phyloP scores from a whole-genome alignment of 495 filamentous ascomycete genomes.

The Geoglossum glabrum region DNA sequence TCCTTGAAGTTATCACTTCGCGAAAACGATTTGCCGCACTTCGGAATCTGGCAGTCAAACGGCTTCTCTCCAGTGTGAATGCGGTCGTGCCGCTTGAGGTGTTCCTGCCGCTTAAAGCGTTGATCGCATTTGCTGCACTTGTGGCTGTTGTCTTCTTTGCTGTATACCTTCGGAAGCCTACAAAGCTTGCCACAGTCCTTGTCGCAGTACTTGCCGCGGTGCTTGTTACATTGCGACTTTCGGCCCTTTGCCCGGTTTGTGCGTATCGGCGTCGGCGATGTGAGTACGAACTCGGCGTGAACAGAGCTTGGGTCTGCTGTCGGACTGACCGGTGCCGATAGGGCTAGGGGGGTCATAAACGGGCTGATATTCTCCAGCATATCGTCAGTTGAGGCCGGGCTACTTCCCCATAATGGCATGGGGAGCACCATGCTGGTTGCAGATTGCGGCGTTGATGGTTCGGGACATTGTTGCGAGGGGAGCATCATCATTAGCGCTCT shows the following conservation, averaged over 20 bases:
- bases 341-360: neutral
- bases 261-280: neutral
- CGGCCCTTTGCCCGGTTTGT: neutral
- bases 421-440: neutral
- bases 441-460: constrained; percentile 1
- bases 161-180: neutral
- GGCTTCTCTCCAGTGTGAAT: neutral
- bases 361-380: neutral
- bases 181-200: constrained; percentile 1
- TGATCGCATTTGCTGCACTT: neutral
- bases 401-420: neutral
- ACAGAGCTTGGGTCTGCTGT: neutral
- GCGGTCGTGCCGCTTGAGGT: constrained; percentile 1
- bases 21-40: neutral
- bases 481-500: neutral
- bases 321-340: neutral
- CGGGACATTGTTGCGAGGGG: neutral
- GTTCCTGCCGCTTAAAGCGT: constrained; percentile 3
- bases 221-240: neutral
- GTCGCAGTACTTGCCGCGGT: neutral
- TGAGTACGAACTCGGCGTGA: neutral
- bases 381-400: neutral
- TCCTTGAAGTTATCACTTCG: constrained; percentile 1
- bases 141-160: neutral
- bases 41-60: neutral